phyloP scores from a whole-genome alignment of 1,284 basidiomycete species.

The Tremellales sp. region DNA sequence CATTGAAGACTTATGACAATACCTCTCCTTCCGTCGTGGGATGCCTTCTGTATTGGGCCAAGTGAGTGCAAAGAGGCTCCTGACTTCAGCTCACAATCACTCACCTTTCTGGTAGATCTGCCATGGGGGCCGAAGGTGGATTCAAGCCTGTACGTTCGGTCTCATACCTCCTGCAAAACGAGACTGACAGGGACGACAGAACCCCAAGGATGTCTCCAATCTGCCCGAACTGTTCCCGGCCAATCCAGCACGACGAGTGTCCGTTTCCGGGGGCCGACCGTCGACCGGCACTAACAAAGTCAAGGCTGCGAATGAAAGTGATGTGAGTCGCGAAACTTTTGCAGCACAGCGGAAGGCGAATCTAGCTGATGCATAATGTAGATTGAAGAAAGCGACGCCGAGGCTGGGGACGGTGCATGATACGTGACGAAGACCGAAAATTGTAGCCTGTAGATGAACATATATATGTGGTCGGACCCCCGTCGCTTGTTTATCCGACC shows the following conservation, averaged over 20 bases:
- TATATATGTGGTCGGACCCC: too few species aligned
- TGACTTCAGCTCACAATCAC: too few species aligned
- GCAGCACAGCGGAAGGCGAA: not conserved
- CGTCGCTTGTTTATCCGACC: slow-evolving; percentile 37
- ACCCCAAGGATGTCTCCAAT: slow-evolving; percentile 33
- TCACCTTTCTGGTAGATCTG: too few species aligned
- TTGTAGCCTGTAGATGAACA: too few species aligned
- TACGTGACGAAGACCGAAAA: too few species aligned
- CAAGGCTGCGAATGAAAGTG: slow-evolving; percentile 43
- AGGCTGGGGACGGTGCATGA: slow-evolving; percentile 12
- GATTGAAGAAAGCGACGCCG: slow-evolving; percentile 47
- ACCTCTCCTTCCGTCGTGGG: slow-evolving; percentile 39
- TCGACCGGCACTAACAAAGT: slow-evolving; percentile 13
- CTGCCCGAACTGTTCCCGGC: slow-evolving; percentile 40
- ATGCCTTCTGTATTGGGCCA: slow-evolving; percentile 46
- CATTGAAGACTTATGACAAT: slow-evolving; percentile 32
- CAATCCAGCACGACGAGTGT: slow-evolving; percentile 44
- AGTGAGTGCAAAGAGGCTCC: slow-evolving; percentile 32
- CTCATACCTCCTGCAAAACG: too few species aligned
- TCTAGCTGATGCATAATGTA: slow-evolving; percentile 17
- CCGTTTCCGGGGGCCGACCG: slow-evolving; percentile 19
- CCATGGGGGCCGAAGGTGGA: slow-evolving; percentile 29
- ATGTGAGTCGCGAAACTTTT: slow-evolving; percentile 29
- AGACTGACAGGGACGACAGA: too few species aligned
- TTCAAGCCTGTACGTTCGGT: slow-evolving; percentile 20